Base-by-base conservation (phyloP, 495 filamentous ascomycete genomes). In the Neurospora sp. region DNA sequence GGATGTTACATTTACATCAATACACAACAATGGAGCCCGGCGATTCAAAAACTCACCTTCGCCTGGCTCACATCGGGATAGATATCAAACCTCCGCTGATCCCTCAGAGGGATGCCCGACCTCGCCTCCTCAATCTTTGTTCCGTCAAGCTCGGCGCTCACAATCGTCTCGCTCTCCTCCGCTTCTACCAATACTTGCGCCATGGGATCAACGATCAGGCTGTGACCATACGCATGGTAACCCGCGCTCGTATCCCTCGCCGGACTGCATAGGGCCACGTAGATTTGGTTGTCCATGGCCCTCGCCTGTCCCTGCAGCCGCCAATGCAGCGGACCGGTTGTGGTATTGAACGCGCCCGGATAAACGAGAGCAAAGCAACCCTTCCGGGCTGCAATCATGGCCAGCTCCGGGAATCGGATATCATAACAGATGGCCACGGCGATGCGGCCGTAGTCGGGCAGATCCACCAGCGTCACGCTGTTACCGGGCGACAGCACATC, bases 361-460 rank as follows among this genome's bases (percentile, higher is more conserved):
- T 98, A 98, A 9, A 98, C 77, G 28, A 98, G 87, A 39, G 92
- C 85, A 81, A 98, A 98, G 71, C 89, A 90, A 11, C 83, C 84
- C 31, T 74, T 71, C 34, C 96, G 88, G 15, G 96, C 93, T 4
- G 94, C 95, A 69, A 98, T 91, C 84, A 89, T 97, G 5, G 93
- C 94, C 9, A 97, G 86, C 82, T 99, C 96, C 1, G 96, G 95
- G 85, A 99, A 99, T 9, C 96, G 93, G 66, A 98, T 88, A 80
- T 99, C 96, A 83, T 99, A 99, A 86, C 96, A 99, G 78, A 99
- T 98, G 17, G 91, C 94, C 1, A 99, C 82, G 0, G 89, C 93
- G 69, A 99, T 87, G 73, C 87, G 89, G 45, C 96, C 96, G 78
- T 96, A 97, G 71, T 92, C 93, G 4, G 93, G 92, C 6, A 97